phyloP scores from a whole-genome alignment of 208 protist species.

The Leishmania guyanensis region DNA sequence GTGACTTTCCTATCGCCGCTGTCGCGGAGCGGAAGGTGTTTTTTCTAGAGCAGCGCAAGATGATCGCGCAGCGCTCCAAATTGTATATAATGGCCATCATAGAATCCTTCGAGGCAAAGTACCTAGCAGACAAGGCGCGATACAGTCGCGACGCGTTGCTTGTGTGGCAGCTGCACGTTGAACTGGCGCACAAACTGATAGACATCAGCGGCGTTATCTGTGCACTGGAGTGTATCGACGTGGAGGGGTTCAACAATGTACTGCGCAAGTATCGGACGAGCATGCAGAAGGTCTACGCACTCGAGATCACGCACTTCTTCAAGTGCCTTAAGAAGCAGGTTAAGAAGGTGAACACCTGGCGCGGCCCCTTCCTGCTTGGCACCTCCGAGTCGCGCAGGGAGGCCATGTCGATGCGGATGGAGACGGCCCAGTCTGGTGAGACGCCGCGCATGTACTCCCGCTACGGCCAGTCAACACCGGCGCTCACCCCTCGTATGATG shows the following conservation, averaged over 20 bases:
- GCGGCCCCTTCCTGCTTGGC: constrained; percentile 60
- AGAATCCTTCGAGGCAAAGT: constrained; percentile 44
- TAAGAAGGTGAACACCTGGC: constrained; percentile 55
- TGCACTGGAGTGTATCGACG: constrained; percentile 67
- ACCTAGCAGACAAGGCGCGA: constrained; percentile 61
- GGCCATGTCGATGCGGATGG: constrained; percentile 45
- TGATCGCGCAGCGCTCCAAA: constrained; percentile 73
- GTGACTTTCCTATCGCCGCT: constrained; percentile 83
- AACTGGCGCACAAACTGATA: constrained; percentile 58
- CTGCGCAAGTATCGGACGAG: constrained; percentile 78
- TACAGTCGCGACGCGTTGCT: constrained; percentile 59
- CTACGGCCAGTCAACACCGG: constrained; percentile 32
- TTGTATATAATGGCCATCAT: constrained; percentile 69
- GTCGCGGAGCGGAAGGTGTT: constrained; percentile 74
- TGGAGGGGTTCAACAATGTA: constrained; percentile 64
- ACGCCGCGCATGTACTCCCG: constrained; percentile 40
- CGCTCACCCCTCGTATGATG: constrained; percentile 54
- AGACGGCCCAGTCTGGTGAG: constrained; percentile 54
- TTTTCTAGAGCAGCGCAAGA: constrained; percentile 74
- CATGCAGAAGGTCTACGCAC: constrained; percentile 81
- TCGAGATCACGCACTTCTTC: constrained; percentile 79
- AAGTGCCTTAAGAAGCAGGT: constrained; percentile 62
- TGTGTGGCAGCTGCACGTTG: constrained; percentile 78
- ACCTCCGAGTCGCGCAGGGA: constrained; percentile 42
- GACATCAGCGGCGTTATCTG: constrained; percentile 69